Evolutionary conservation across 202 grass and related monocot genomes (phyloP).

Genomic region (Digitaria exilis): DNA sequence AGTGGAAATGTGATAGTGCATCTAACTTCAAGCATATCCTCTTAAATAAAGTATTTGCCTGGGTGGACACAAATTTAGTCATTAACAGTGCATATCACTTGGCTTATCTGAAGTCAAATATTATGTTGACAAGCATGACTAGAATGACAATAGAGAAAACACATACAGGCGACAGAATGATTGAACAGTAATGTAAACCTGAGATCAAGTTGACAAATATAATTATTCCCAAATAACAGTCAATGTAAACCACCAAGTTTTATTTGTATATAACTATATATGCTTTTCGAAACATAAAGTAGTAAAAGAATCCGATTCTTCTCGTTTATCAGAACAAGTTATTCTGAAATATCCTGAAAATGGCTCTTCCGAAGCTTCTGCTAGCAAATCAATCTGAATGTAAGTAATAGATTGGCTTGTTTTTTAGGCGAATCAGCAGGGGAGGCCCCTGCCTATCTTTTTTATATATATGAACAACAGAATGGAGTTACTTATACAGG

Average conservation of each 20-base stretch:
- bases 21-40: constrained; percentile 87
- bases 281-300: neutral
- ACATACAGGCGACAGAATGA: neutral
- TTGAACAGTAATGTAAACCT: neutral
- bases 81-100: neutral
- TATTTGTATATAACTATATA: constrained; percentile 11
- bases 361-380: too few species aligned
- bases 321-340: neutral
- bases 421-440: too few species aligned
- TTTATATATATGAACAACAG: too few species aligned
- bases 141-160: neutral
- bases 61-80: constrained; percentile 16
- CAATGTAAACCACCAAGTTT: too few species aligned
- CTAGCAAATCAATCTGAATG: too few species aligned
- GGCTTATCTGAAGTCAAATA: constrained; percentile 1
- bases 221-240: neutral
- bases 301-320: constrained; percentile 20
- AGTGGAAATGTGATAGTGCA: constrained; percentile 91
- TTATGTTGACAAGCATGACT: neutral
- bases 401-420: too few species aligned
- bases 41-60: constrained; percentile 83
- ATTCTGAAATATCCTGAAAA: constrained; percentile 16
- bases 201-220: constrained; percentile 15
- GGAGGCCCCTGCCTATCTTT: too few species aligned
- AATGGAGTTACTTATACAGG: too few species aligned